Percentiles rank a stretch among this genome's conserved stretches.
Evolutionary conservation across 2,329 filamentous ascomycete species (phyloP).

Genomic region (Blumeriella jaapii): DNA sequence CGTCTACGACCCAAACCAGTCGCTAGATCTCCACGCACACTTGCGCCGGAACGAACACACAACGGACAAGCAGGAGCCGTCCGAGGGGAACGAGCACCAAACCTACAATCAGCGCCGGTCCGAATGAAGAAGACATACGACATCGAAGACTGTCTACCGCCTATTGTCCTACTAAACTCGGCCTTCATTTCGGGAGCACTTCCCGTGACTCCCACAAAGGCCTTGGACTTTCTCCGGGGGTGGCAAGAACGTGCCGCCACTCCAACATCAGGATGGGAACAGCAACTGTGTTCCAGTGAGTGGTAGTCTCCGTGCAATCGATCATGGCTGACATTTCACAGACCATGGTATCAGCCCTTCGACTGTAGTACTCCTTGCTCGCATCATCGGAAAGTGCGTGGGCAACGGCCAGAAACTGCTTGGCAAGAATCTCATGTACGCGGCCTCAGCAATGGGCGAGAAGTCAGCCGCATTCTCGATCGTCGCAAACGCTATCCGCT

Average conservation of each 20-base stretch:
- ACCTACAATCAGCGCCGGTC: not conserved
- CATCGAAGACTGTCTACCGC: slow-evolving; percentile 16
- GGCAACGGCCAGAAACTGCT: slow-evolving; percentile 13
- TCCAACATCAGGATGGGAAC: slow-evolving; percentile 11
- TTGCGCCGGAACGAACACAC: too few relatives aligned
- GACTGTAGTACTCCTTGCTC: slow-evolving; percentile 17
- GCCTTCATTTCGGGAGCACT: slow-evolving; percentile 20
- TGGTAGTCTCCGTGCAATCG: not conserved
- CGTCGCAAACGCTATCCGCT: slow-evolving; percentile 12
- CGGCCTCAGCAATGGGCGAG: slow-evolving; percentile 23
- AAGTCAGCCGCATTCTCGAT: slow-evolving; percentile 20
- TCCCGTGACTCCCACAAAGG: slow-evolving; percentile 15
- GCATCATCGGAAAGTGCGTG: slow-evolving; percentile 17
- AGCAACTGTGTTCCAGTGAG: slow-evolving; percentile 18
- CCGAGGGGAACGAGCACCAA: too few relatives aligned
- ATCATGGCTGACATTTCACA: slow-evolving; percentile 3
- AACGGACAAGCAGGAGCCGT: too few relatives aligned
- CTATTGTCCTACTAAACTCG: slow-evolving; percentile 14
- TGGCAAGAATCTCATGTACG: slow-evolving; percentile 16
- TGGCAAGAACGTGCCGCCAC: slow-evolving; percentile 7
- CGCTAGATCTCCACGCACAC: not conserved
- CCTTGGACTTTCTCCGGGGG: slow-evolving; percentile 18
- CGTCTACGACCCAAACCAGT: not conserved
- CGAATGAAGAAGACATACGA: slow-evolving; percentile 4
- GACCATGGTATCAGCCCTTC: slow-evolving; percentile 18